Base-by-base conservation (phyloP, 495 filamentous ascomycete species). In the Aspergillus funiculosus region DNA sequence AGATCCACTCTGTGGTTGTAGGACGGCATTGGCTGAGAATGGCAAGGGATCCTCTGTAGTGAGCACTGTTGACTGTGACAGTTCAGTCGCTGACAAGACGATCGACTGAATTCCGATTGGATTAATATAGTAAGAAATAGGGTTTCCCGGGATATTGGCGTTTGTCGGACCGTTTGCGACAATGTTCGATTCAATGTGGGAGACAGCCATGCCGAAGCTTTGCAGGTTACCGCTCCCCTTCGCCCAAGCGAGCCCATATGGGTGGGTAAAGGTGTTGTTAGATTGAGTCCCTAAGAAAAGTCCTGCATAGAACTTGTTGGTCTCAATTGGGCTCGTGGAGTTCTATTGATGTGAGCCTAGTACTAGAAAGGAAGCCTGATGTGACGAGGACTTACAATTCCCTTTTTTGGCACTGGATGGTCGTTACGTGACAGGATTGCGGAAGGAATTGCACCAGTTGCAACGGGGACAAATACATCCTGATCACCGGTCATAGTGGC, bases 231-330 rank as follows among this genome's bases (percentile, higher is more conserved):
- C 85, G 30, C 63, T 63, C 2, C 89, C 89, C 55, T 78, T 81
- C 2, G 80, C 72, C 87, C 89, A 95, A 27, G 76, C 64, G 2
- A 95, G 51, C 0, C 85, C 83, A 61, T 95, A 98, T 7, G 92
- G 92, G 59, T 94, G 83, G 1, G 87, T 86, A 73, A 86, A 96
- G 0, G 80, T 76, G 1, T 81, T 73, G 27, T 77, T 75, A 3
- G 67, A 76, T 61, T 94, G 89, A 35, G 63, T 75, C 3, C 82
- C 88, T 2, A 96, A 68, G 56, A 91, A 92, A 51, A 95, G 81
- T 37, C 94, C 94, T 40, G 81, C 80, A 56, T 95, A 95, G 63
- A 95, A 98, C 55, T 95, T 96, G 63, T 96, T 94, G 9, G 89
- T 92, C 39, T 77, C 68, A 50, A 87, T 74, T 0, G 84, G 85